A percentile compares a stretch with the other conserved stretches of the same genome.
phyloP scores from a whole-genome alignment of 78 protist species.

The Dictyostelium capitatum region DNA sequence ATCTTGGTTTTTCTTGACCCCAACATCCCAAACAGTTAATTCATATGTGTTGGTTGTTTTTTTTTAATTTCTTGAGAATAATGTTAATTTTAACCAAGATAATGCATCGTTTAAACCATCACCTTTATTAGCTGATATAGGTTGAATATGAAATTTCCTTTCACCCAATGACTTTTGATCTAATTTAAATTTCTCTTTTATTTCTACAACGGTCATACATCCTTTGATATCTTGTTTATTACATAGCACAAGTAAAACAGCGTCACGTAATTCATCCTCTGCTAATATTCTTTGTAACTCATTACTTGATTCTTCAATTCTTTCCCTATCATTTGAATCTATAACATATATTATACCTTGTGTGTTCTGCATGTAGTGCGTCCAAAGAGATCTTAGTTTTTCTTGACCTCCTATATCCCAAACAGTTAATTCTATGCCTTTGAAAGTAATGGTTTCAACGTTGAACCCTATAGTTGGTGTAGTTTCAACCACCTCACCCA shows the following conservation, averaged over 20 bases:
- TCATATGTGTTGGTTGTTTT: too few species aligned
- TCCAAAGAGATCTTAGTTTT: constrained; percentile 94
- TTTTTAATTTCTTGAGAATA: too few species aligned
- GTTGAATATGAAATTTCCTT: constrained; percentile 19
- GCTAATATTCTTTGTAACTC: constrained; percentile 1
- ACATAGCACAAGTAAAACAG: constrained; percentile 64
- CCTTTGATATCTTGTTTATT: constrained; percentile 87
- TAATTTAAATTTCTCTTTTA: neutral
- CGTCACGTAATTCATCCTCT: neutral
- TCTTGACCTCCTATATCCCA: constrained; percentile 96
- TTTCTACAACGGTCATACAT: constrained; percentile 17
- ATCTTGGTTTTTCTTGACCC: too few species aligned
- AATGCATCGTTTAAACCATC: constrained; percentile 14
- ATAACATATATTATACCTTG: constrained; percentile 96
- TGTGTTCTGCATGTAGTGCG: constrained; percentile 91
- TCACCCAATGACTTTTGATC: neutral
- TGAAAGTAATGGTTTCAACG: constrained; percentile 89
- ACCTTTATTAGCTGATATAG: neutral
- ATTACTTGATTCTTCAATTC: constrained; percentile 70
- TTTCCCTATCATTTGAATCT: constrained; percentile 94
- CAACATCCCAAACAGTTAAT: too few species aligned
- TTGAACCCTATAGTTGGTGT: constrained; percentile 93
- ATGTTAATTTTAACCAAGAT: too few species aligned
- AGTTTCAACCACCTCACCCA: constrained; percentile 1
- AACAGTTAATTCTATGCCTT: constrained; percentile 9